Evolutionary conservation across 176 grass and related monocot genomes (phyloP), one percentile per base, ranked within the genome.

Genomic region (Avena atlantica): DNA sequence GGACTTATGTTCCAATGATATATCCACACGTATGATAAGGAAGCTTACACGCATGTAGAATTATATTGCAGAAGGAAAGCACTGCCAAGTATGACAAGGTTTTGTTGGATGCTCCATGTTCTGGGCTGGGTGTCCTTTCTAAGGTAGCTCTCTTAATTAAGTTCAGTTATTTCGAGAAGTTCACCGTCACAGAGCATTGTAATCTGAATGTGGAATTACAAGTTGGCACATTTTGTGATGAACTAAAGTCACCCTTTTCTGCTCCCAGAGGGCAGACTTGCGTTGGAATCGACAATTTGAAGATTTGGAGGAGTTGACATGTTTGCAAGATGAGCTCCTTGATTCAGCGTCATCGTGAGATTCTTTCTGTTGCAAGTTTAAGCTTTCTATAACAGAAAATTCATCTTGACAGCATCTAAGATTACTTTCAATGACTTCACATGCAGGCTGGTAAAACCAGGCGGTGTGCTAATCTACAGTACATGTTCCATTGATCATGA

Each of bases 401-500:
- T 62, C 76, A 15, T 83, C 9, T 21, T 17, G 49, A 63, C n/a
- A 64, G 5, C 79, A 86, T 78, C 72, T 73, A 53, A 90, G 29
- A 78, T 72, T 87, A 24, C 9, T 72, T 87, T 78, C n/a, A 76
- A 78, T 71, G 53, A 48, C 67, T 76, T 82, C 37, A 48, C 63
- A 84, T 60, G 44, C 88, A 98, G 95, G 25, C 80, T 98, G 86
- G 95, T 98, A 87, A 98, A 95, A 79, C 89, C 93, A 62, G 93
- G 93, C 81, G 95, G 95, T 55, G 57, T 95, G 87, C 88, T 98
- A 78, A 87, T 98, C 36, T 98, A 98, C 76, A 93, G 95, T 92
- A 98, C 95, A 57, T 98, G 95, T 86, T 98, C 91, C 23, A 98
- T 98, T 82, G 95, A 98, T 62, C 93, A 80, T 81, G 91, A 93